These are phyloP conservation scores for Serendipita sp. DNA, from an alignment of 768 basidiomycete genomes.

Conservation along the genomic window DNA sequence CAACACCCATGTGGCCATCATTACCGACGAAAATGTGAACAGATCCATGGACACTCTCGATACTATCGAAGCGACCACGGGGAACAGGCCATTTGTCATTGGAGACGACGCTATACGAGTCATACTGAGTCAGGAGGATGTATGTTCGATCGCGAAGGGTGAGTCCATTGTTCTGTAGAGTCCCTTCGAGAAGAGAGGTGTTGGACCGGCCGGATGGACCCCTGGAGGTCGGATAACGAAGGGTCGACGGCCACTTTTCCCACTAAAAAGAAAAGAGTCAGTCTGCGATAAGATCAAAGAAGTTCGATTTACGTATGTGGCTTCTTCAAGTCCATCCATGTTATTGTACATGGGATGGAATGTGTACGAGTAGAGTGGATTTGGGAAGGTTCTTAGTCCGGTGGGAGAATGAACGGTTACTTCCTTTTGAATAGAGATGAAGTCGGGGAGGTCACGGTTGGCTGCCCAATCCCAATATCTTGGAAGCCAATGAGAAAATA, in stretches of 20 bases:
- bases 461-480: constrained; percentile 38
- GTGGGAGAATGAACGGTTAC: constrained; percentile 25
- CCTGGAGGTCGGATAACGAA: too few species aligned
- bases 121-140: neutral
- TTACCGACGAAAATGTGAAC: constrained; percentile 27
- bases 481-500: constrained; percentile 17
- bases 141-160: constrained; percentile 9
- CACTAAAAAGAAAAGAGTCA: too few species aligned
- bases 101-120: constrained; percentile 6
- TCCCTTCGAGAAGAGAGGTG: too few species aligned
- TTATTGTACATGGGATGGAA: constrained; percentile 21
- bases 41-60: constrained; percentile 35
- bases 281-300: too few species aligned
- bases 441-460: constrained; percentile 24
- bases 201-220: too few species aligned
- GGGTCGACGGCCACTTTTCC: too few species aligned
- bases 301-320: too few species aligned
- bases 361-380: constrained; percentile 24
- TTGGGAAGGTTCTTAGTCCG: constrained; percentile 20
- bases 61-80: neutral
- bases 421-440: constrained; percentile 23
- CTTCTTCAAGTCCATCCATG: too few species aligned
- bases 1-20: constrained; percentile 28
- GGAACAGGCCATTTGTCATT: neutral
- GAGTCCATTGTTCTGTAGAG: too few species aligned